Evolutionary conservation across 2,329 filamentous ascomycete species (phyloP), one percentile per base, ranked within the genome.

Genomic region (Paecilomyces fulvus): DNA sequence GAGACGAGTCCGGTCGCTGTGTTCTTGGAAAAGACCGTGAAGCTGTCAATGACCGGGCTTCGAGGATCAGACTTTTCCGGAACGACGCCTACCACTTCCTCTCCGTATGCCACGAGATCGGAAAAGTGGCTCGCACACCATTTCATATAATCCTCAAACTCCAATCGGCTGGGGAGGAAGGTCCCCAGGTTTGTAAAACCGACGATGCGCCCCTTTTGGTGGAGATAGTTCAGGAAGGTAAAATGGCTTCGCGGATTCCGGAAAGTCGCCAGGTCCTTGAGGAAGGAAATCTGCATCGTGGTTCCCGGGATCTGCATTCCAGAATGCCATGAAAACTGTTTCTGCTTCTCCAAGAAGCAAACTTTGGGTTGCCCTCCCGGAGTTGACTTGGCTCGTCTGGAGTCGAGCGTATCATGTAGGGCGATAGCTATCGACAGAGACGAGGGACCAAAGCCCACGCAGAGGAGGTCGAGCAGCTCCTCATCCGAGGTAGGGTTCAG

Each of bases 201-300:
- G 52, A 95, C 84, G 43, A 97, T 80, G n/a, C 92, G 83, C 56
- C 81, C 81, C 64, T 95, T 87, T 64, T 82, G 75, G 75, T 95
- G 88, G 11, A 97, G 83, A 72, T 97, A 97, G 75, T 96, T 96
- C 68, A 96, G 79, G 75, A 96, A 97, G 12, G 92, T 97, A 73
- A 97, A 97, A 66, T 91, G 83, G 62, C 89, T 95, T 61, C 88
- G 84, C 7, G 92, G 92, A 70, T 97, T 86, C 57, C 92, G 83
- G 63, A 96, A 80, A 3, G 90, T 94, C 3, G 92, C 92, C 72
- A 97, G 83, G 70, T 97, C 92, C 77, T 97, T 97, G 76, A 97
- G 82, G 77, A 96, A 97, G 9, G 90, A 95, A 64, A 97, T 97
- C 71, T 97, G 92, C 92, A 97, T 97, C 75, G 88, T 91, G 54